Evolutionary conservation across 768 basidiomycete species (phyloP).

Genomic region (Suillus tomentosus): DNA sequence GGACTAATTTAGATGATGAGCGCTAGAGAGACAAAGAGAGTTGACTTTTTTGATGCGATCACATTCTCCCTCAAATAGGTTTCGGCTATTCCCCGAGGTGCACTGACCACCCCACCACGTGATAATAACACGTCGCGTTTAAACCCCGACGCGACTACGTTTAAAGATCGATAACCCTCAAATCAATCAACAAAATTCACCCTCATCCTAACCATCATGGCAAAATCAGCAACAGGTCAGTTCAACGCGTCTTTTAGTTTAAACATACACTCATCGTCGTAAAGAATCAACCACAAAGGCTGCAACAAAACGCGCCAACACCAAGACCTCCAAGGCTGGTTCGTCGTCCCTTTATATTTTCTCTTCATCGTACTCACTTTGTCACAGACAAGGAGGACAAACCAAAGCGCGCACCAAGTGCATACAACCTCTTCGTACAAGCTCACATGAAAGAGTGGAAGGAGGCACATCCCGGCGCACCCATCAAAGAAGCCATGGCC

Average conservation of each 20-base stretch:
- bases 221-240: constrained; percentile 52
- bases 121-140: constrained; percentile 20
- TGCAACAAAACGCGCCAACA: constrained; percentile 56
- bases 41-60: background rate
- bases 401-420: constrained; percentile 57
- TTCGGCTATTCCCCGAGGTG: constrained; percentile 20
- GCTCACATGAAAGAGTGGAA: constrained; percentile 60
- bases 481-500: constrained; percentile 56
- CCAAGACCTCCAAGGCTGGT: constrained; percentile 44
- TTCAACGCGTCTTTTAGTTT: background rate
- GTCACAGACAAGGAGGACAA: constrained; percentile 44
- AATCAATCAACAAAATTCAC: constrained; percentile 8
- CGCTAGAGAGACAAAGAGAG: background rate
- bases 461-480: constrained; percentile 48
- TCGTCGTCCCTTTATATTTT: constrained; percentile 16
- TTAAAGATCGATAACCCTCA: constrained; percentile 11
- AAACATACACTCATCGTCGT: constrained; percentile 11
- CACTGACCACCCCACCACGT: constrained; percentile 30
- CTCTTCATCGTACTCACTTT: constrained; percentile 8
- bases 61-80: constrained; percentile 21
- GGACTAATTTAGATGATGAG: constrained; percentile 2
- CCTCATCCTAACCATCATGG: constrained; percentile 39
- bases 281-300: constrained; percentile 55
- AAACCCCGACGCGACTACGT: constrained; percentile 28
- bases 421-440: constrained; percentile 61